Percentiles rank a stretch among this genome's conserved stretches.
Conservation (phyloP, 768 basidiomycete genomes). For the Hericium rajendrae region DNA sequence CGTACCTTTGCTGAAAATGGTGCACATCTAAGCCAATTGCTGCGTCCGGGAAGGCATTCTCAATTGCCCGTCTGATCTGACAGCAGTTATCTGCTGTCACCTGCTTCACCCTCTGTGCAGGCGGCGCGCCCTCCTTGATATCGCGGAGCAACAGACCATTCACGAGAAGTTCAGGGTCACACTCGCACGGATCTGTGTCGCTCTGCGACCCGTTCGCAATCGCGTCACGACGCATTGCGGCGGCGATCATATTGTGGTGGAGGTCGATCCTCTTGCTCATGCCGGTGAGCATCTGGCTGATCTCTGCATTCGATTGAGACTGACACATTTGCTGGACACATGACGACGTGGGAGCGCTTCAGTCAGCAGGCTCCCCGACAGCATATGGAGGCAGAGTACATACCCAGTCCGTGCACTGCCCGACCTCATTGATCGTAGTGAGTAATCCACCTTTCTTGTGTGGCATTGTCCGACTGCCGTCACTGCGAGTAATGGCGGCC, state of each 20-base stretch:
- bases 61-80: neutral
- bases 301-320: neutral
- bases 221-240: too few species aligned
- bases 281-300: neutral
- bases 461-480: neutral
- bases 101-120: too few species aligned
- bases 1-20: neutral
- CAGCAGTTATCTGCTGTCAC: neutral
- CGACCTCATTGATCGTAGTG: neutral
- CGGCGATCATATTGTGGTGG: too few species aligned
- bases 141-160: too few species aligned
- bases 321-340: neutral
- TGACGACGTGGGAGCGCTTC: too few species aligned
- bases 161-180: neutral
- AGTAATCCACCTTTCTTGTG: neutral
- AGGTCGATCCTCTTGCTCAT: neutral
- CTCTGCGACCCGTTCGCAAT: too few species aligned
- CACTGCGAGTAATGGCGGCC: neutral
- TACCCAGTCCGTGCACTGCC: neutral
- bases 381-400: neutral
- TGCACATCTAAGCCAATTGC: neutral
- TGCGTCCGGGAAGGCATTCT: neutral
- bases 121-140: too few species aligned
- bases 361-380: neutral
- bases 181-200: too few species aligned